Base-by-base conservation (phyloP, 306 rosid species). In the Cucumis cinereus region DNA sequence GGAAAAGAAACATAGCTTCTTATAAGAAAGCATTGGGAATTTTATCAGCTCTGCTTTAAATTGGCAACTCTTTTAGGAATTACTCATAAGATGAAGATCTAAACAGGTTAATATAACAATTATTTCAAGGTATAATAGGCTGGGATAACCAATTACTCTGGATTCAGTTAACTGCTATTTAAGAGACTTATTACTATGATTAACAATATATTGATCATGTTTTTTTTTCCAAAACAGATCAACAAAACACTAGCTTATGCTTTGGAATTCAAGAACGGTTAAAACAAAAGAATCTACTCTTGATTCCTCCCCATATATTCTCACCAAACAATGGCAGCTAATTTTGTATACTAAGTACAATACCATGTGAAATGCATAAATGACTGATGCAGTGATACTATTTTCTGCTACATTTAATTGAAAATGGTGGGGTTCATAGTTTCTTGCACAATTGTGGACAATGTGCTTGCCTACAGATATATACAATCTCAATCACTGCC, bases 401-500 rank as follows among this genome's bases (percentile, higher is more conserved):
- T 63, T 15, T 63, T 16, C 15, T 19, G 6, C 70, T 63, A 63
- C 24, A 15, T 17, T 63, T 35, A 63, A 30, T 33, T 30, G 70
- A 16, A 16, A 63, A 15, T 63, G 47, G 70, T 30, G 43, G 47
- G 14, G 6, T 63, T 63, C 19, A 8, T 63, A 63, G 70, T 30
- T 62, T 61, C 24, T 17, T n/a, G 8, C 17, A 63, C 43, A 35
- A 33, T 8, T 63, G 12, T 61, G 47, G 45, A 63, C 43, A 33
- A 33, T 63, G 10, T 35, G 14, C 45, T 3, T 63, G 24, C 45
- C 24, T 33, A 61, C 68, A 15, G 14, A 33, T 33, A 62, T 60
- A 61, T 63, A 63, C 70, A 63, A 38, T 63, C 47, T 63, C 70
- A 63, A 17, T 63, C 47, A 63, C 70, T 61, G 17, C 68, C n/a